Evolutionary conservation across 192 early-diverging fungal species (phyloP), one percentile per base, ranked within the genome.

Genomic region (Chytriomyces sp.): DNA sequence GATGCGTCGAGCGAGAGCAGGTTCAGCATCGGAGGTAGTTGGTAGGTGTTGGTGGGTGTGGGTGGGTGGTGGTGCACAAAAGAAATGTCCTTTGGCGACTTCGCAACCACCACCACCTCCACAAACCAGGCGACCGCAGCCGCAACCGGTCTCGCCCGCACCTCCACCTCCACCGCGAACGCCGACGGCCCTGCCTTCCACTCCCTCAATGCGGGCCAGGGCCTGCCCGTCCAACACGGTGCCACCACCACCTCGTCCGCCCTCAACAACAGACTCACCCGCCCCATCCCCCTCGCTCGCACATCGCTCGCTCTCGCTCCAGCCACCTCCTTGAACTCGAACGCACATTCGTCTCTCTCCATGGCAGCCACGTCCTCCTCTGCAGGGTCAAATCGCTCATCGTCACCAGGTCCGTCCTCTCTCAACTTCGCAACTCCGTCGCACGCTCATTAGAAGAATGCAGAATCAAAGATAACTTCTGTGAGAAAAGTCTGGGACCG

Each of bases 401-500:
- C 17, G 44, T 49, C 22, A 22, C 44, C 22, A 22, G 22, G 22
- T 22, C 44, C 17, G 22, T 22, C 14, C 44, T 22, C 44, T 49
- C 22, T 49, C 2, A 22, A n/a, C 44, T n/a, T 3, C 44, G 1
- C 22, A n/a, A n/a, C n/a, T n/a, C n/a, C n/a, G n/a, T n/a, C n/a
- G n/a, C n/a, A n/a, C n/a, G n/a, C n/a, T n/a, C n/a, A n/a, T n/a
- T n/a, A n/a, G n/a, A n/a, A n/a, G n/a, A n/a, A n/a, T n/a, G n/a
- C 44, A 49, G 44, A 49, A 49, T 49, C 44, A 14, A 49, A 22
- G 17, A 49, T 49, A 14, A 49, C 44, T 22, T n/a, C 22, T 22
- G 22, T 49, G 56, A 8, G 57, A 52, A 76, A 77, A 19, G 68
- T 85, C 34, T 83, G 84, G 55, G 90, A 91, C 37, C 82, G 86